Conservation (phyloP, 2,329 filamentous ascomycete genomes). For the Penicillium sp. region DNA sequence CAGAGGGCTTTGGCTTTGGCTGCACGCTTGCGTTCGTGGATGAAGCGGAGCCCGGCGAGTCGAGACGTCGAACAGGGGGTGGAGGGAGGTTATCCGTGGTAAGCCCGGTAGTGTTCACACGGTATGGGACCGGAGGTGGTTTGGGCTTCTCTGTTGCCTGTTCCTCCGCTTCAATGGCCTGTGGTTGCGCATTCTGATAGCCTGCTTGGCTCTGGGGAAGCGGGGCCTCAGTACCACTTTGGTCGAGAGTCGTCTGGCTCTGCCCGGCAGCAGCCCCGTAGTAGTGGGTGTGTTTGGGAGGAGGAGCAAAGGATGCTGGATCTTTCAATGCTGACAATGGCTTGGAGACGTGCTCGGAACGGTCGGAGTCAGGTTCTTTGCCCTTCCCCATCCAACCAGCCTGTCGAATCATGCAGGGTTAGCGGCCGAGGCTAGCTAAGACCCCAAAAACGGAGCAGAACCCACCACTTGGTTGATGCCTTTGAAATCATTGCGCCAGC, state of each 20-base stretch:
- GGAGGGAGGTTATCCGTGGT: conserved; percentile 70
- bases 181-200: conserved; percentile 34
- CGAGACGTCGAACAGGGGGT: conserved; percentile 63
- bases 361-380: conserved; percentile 50
- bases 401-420: conserved; percentile 38
- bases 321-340: conserved; percentile 76
- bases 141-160: conserved; percentile 40
- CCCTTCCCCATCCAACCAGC: conserved; percentile 64
- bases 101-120: conserved; percentile 71
- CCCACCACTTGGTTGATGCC: conserved; percentile 61
- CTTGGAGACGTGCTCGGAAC: conserved; percentile 57
- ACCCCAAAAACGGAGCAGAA: conserved; percentile 15
- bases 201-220: conserved; percentile 44
- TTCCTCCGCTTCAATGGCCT: conserved; percentile 32
- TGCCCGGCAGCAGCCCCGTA: conserved; percentile 51
- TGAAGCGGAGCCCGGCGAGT: conserved; percentile 33
- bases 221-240: conserved; percentile 49
- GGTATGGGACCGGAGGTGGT: conserved; percentile 67
- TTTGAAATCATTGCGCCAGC: conserved; percentile 61
- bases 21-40: conserved; percentile 22
- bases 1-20: conserved; percentile 51
- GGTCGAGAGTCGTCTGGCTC: conserved; percentile 50
- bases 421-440: conserved; percentile 15
- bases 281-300: conserved; percentile 68
- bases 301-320: conserved; percentile 76